A percentile compares a stretch with the other conserved stretches of the same genome.
Conservation (phyloP, 2,329 filamentous ascomycete genomes). For the Penicillium vulpinum region DNA sequence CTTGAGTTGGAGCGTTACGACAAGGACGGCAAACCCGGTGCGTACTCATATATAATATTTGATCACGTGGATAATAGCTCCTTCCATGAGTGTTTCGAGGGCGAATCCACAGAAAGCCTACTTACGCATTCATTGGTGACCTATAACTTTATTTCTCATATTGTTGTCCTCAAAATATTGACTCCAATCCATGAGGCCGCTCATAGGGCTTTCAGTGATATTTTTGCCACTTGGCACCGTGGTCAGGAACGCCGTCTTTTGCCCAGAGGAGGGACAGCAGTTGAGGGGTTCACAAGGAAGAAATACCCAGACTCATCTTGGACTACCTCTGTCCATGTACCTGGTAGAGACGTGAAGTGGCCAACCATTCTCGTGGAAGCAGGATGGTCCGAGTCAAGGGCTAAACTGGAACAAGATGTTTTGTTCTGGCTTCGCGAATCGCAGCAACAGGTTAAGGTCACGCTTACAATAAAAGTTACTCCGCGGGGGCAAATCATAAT, state of each 20-base stretch:
- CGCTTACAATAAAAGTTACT: background rate
- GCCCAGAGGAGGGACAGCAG: background rate
- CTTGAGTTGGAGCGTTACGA: background rate
- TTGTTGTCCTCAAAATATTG: background rate
- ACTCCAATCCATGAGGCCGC: background rate
- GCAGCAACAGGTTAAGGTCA: background rate
- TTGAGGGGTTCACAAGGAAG: background rate
- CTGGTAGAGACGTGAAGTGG: background rate
- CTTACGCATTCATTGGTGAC: background rate
- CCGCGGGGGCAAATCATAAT: background rate
- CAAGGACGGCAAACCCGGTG: background rate
- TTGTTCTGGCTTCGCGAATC: background rate
- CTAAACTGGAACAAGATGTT: background rate
- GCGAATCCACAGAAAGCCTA: background rate
- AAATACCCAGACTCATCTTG: background rate
- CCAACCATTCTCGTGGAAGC: background rate
- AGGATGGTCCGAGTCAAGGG: background rate
- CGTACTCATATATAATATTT: background rate
- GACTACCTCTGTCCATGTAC: background rate
- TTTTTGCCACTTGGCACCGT: background rate
- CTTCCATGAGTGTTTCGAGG: background rate
- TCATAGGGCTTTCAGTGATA: background rate
- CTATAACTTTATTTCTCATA: background rate
- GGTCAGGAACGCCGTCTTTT: background rate
- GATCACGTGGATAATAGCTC: background rate